These are phyloP conservation scores for Plasmodium cynomolgi DNA, from an alignment of 169 alveolate species.

Conservation along the genomic window DNA sequence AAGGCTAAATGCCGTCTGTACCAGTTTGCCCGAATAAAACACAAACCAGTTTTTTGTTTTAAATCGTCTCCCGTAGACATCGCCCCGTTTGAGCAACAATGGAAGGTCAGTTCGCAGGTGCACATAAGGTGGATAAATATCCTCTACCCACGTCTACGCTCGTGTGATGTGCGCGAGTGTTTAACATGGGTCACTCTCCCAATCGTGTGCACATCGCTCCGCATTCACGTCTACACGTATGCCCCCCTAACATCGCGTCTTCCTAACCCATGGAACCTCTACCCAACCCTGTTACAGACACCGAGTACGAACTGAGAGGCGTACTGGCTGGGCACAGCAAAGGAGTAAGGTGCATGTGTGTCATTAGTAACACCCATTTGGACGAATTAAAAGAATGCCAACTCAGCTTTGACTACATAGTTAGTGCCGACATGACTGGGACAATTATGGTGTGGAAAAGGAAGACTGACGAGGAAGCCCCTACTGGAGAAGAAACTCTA, in stretches of 20 bases:
- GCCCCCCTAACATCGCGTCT: neutral
- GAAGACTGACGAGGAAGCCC: neutral
- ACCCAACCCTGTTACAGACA: neutral
- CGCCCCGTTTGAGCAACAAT: neutral
- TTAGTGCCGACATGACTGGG: conserved; percentile 54
- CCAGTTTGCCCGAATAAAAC: neutral
- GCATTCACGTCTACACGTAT: neutral
- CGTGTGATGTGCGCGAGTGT: neutral
- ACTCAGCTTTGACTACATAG: conserved; percentile 19
- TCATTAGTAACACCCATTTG: neutral
- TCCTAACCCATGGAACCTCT: neutral
- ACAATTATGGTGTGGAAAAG: conserved; percentile 49
- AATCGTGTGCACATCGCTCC: neutral
- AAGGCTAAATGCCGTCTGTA: neutral
- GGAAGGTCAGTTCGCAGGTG: neutral
- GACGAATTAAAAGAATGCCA: conserved; percentile 16
- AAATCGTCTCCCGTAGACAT: neutral
- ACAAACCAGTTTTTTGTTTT: neutral
- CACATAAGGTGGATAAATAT: neutral
- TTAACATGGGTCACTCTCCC: neutral
- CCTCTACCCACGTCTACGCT: neutral
- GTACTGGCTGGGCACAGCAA: conserved; percentile 28
- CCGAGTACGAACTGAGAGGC: conserved; percentile 42
- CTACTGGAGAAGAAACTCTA: neutral
- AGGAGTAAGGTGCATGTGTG: conserved; percentile 58